These are phyloP conservation scores for Aspergillus fijiensis DNA, from an alignment of 2,329 filamentous ascomycete genomes.

Conservation along the genomic window DNA sequence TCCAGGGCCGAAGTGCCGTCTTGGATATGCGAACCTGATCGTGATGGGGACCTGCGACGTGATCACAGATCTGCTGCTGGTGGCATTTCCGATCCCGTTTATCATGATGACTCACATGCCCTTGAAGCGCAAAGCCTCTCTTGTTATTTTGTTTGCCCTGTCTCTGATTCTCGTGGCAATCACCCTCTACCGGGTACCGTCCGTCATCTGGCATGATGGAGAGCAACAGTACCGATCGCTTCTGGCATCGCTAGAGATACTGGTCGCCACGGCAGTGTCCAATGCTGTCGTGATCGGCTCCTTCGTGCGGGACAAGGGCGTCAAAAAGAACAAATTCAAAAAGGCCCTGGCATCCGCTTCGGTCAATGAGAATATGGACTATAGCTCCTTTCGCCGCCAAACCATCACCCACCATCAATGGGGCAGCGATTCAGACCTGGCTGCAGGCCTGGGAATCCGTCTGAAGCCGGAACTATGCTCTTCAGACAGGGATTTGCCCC, in stretches of 20 bases:
- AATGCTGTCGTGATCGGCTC: constrained; percentile 90
- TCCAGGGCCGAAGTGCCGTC: constrained; percentile 79
- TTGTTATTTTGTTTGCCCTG: constrained; percentile 78
- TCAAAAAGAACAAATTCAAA: constrained; percentile 85
- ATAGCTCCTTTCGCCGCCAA: constrained; percentile 38
- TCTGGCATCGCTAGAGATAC: constrained; percentile 82
- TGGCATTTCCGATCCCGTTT: constrained; percentile 86
- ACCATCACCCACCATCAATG: constrained; percentile 70
- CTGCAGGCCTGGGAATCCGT: constrained; percentile 73
- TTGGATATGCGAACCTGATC: constrained; percentile 81
- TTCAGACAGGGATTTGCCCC: constrained; percentile 29
- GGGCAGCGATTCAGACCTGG: constrained; percentile 90
- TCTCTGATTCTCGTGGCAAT: constrained; percentile 77
- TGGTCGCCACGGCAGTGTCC: constrained; percentile 82
- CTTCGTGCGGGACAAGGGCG: constrained; percentile 83
- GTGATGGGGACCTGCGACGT: constrained; percentile 90
- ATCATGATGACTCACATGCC: constrained; percentile 77
- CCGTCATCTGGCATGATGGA: constrained; percentile 69
- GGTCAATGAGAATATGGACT: constrained; percentile 48
- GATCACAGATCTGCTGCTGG: constrained; percentile 81
- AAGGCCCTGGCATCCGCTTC: constrained; percentile 43
- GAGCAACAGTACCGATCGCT: constrained; percentile 85
- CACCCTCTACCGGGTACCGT: constrained; percentile 77
- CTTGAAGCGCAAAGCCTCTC: constrained; percentile 72
- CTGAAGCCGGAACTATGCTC: constrained; percentile 54